Evolutionary conservation across 306 rosid species (phyloP).

Genomic region (Trichosanthes truncata): DNA sequence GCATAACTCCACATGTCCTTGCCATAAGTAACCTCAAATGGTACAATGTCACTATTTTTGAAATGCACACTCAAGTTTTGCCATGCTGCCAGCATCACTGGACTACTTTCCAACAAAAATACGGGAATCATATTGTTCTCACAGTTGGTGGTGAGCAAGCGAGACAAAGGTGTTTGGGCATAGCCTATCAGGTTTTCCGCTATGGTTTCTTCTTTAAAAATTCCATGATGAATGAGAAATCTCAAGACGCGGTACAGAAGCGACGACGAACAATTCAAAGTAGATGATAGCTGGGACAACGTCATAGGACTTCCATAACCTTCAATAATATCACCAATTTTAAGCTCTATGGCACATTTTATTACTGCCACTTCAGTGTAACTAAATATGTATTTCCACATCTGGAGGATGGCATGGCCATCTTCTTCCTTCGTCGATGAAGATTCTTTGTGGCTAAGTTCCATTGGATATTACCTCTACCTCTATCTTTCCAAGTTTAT

Average conservation of each 20-base stretch:
- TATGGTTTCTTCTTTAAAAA: constrained; percentile 26
- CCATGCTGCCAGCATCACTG: too few species aligned
- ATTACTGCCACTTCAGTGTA: neutral
- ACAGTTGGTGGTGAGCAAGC: neutral
- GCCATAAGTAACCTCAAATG: too few species aligned
- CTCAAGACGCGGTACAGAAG: neutral
- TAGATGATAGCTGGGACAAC: neutral
- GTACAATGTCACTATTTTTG: too few species aligned
- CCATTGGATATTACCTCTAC: too few species aligned
- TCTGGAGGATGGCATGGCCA: neutral
- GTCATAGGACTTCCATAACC: neutral
- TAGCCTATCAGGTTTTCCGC: neutral
- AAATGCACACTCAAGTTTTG: too few species aligned
- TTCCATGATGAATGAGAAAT: neutral
- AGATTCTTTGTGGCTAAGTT: too few species aligned
- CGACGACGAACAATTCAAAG: constrained; percentile 20
- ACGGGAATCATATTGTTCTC: too few species aligned
- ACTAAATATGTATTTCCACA: neutral
- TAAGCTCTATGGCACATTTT: constrained; percentile 23
- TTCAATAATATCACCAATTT: constrained; percentile 29
- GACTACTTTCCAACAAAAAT: too few species aligned
- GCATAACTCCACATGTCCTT: constrained; percentile 33
- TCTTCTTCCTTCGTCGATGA: neutral
- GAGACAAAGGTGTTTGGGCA: constrained; percentile 23
- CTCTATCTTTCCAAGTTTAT: too few species aligned